phyloP scores from a whole-genome alignment of 164 flowering plant genomes.

The Kalanchoe fedtschenkoi region DNA sequence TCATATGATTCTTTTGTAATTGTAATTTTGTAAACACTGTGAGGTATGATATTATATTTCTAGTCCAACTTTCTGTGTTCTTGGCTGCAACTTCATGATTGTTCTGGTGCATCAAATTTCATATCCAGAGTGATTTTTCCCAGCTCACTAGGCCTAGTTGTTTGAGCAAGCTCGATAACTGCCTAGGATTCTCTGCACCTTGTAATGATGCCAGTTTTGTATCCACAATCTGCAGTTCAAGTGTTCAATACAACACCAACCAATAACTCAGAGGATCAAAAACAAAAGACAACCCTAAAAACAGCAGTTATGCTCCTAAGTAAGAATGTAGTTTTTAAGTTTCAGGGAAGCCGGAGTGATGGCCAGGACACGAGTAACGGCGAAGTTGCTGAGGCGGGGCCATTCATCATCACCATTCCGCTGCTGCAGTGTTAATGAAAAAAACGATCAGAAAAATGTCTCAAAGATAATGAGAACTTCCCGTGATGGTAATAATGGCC shows the following conservation, averaged over 20 bases:
- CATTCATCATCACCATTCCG: constrained; percentile 2
- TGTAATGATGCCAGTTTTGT: constrained; percentile 75
- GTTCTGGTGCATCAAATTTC: constrained; percentile 90
- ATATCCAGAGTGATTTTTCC: constrained; percentile 91
- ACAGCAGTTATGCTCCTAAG: too few species aligned
- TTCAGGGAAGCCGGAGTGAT: constrained; percentile 9
- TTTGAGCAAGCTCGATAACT: constrained; percentile 85
- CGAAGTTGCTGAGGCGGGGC: neutral
- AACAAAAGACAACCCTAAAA: too few species aligned
- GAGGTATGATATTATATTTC: neutral
- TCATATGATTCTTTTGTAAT: neutral
- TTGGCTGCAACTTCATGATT: too few species aligned
- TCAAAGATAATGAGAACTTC: too few species aligned
- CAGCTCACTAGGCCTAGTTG: constrained; percentile 90
- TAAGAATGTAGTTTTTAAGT: too few species aligned
- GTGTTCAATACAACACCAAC: neutral
- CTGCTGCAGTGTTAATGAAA: too few species aligned
- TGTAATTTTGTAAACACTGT: neutral
- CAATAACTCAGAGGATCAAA: neutral
- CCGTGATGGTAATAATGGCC: too few species aligned
- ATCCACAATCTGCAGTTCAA: constrained; percentile 61
- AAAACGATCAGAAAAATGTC: too few species aligned
- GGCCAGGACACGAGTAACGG: neutral
- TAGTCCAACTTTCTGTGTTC: too few species aligned
- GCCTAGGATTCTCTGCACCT: constrained; percentile 89